Evolutionary conservation across 2,329 filamentous ascomycete species (phyloP).

Genomic region (Trichoderma lentiforme): DNA sequence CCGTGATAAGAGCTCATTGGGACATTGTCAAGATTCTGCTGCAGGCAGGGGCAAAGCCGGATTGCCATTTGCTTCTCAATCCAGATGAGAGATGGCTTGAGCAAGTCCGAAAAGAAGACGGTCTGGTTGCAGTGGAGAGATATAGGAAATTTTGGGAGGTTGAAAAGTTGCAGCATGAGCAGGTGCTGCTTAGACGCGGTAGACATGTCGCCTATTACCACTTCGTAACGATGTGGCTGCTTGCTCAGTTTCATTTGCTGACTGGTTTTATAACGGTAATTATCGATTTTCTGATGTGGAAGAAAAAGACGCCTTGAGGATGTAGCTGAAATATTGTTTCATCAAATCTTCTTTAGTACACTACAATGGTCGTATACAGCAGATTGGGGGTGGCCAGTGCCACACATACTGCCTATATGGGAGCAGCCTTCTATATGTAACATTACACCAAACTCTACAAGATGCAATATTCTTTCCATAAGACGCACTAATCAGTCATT

Average conservation of each 20-base stretch:
- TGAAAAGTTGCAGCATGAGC: background rate
- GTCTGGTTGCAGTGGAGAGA: background rate
- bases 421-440: too few relatives aligned
- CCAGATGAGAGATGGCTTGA: constrained; percentile 8
- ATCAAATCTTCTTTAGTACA: background rate
- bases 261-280: background rate
- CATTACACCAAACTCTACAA: background rate
- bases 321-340: background rate
- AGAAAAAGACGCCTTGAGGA: accelerated
- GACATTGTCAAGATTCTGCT: background rate
- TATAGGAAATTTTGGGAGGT: constrained; percentile 13
- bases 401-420: too few relatives aligned
- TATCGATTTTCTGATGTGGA: background rate
- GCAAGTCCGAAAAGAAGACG: background rate
- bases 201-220: background rate
- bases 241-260: background rate
- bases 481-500: background rate
- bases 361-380: too few relatives aligned
- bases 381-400: too few relatives aligned
- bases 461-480: background rate
- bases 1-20: background rate
- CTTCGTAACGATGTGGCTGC: background rate
- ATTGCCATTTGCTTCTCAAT: background rate
- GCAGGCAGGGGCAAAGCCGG: background rate
- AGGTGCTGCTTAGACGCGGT: background rate